Conservation (phyloP, 1,139 yeast genomes). For the Saccharomyces pastorianus region DNA sequence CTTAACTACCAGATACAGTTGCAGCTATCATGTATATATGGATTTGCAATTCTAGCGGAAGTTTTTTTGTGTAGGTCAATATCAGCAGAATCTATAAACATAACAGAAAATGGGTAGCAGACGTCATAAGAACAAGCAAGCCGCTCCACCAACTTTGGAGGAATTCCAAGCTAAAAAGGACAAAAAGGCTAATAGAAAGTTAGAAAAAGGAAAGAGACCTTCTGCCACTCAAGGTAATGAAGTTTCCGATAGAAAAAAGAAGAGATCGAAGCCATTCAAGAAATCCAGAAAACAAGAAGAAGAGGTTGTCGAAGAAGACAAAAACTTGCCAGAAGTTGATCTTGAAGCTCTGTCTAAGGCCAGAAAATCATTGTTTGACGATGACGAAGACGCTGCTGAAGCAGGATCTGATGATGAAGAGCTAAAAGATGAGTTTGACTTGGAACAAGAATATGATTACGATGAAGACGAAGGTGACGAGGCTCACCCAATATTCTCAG, state of each 20-base stretch:
- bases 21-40: not conserved
- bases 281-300: slow-evolving; percentile 29
- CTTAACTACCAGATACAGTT: not conserved
- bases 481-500: slow-evolving; percentile 77
- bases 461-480: slow-evolving; percentile 44
- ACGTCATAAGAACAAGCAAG: slow-evolving; percentile 85
- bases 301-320: slow-evolving; percentile 35
- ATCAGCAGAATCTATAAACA: not conserved
- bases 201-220: slow-evolving; percentile 21
- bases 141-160: slow-evolving; percentile 78
- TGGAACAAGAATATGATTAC: slow-evolving; percentile 44
- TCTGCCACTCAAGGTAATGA: slow-evolving; percentile 13
- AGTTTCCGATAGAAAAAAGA: slow-evolving; percentile 19
- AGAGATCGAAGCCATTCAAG: slow-evolving; percentile 8
- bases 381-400: slow-evolving; percentile 51
- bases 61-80: not conserved
- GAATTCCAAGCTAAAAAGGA: slow-evolving; percentile 62
- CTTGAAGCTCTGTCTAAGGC: slow-evolving; percentile 55
- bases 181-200: slow-evolving; percentile 31
- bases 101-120: slow-evolving; percentile 62
- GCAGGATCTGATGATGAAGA: slow-evolving; percentile 41
- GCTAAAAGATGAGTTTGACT: slow-evolving; percentile 49
- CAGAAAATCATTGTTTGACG: slow-evolving; percentile 72
- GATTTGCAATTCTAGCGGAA: not conserved
- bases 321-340: slow-evolving; percentile 54